A percentile compares a stretch with the other conserved stretches of the same genome.
Evolutionary conservation across 257 asterid genomes (phyloP).

Genomic region (Petunia axillaris): DNA sequence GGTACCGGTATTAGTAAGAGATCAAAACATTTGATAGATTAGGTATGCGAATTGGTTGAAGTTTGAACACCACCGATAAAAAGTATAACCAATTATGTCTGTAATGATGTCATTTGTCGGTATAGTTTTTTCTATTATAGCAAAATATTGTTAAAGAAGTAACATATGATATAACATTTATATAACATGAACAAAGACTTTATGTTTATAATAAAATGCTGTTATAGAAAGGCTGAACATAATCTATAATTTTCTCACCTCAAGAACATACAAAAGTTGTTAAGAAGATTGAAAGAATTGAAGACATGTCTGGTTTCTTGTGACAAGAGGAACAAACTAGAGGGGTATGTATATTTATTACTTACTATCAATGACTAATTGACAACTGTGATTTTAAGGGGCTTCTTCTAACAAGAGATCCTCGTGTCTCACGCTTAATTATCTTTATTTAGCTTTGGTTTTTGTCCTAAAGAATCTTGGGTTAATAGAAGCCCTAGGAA

Average conservation of each 20-base stretch:
- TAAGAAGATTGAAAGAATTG: background rate
- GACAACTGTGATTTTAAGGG: background rate
- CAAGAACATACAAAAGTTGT: background rate
- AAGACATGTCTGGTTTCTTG: background rate
- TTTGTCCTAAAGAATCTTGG: background rate
- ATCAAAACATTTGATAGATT: too few relatives aligned
- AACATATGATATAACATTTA: too few relatives aligned
- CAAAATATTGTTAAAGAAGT: too few relatives aligned
- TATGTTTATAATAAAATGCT: too few relatives aligned
- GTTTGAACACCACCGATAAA: too few relatives aligned
- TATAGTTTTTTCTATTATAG: too few relatives aligned
- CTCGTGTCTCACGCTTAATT: slow-evolving; percentile 14
- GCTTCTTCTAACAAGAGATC: background rate
- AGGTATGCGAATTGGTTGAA: too few relatives aligned
- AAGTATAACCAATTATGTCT: too few relatives aligned
- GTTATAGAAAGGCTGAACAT: too few relatives aligned
- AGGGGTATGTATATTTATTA: background rate
- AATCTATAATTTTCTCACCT: background rate
- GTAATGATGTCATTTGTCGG: too few relatives aligned
- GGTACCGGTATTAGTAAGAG: too few relatives aligned
- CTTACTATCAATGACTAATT: background rate
- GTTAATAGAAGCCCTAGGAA: slow-evolving; percentile 1
- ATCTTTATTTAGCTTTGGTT: background rate
- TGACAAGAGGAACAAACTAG: slow-evolving; percentile 11
- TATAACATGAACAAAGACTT: too few relatives aligned